Evolutionary conservation across 495 filamentous ascomycete species (phyloP).

Genomic region (Podospora pseudocomata): DNA sequence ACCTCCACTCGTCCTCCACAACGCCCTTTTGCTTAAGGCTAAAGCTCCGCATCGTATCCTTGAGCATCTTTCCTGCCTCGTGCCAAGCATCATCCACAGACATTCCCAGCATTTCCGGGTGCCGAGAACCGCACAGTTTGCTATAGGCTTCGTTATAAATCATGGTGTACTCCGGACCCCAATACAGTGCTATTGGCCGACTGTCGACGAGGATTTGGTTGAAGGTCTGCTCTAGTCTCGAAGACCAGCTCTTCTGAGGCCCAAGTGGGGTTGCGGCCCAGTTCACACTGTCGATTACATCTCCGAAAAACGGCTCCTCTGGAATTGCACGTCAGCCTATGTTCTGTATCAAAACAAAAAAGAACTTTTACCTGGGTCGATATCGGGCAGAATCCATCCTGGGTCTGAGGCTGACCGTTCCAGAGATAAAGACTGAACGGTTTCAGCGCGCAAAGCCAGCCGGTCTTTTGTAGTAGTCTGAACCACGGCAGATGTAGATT

Average conservation of each 20-base stretch:
- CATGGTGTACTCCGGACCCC: slow-evolving; percentile 42
- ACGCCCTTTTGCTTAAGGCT: slow-evolving; percentile 22
- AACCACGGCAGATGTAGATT: slow-evolving; percentile 12
- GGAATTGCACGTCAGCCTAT: background rate
- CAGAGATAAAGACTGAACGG: slow-evolving; percentile 23
- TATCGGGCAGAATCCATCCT: slow-evolving; percentile 32
- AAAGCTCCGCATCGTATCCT: slow-evolving; percentile 29
- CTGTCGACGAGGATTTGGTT: slow-evolving; percentile 62
- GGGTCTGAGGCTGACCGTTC: slow-evolving; percentile 28
- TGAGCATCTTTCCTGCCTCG: slow-evolving; percentile 34
- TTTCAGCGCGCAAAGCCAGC: slow-evolving; percentile 16
- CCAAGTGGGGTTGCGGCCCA: slow-evolving; percentile 60
- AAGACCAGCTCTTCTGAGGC: slow-evolving; percentile 55
- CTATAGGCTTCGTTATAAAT: slow-evolving; percentile 47
- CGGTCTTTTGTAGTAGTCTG: slow-evolving; percentile 11
- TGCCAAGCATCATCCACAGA: slow-evolving; percentile 36
- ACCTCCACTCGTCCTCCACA: slow-evolving; percentile 37
- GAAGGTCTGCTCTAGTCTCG: slow-evolving; percentile 55
- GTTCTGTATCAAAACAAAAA: background rate
- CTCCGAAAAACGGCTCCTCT: slow-evolving; percentile 35
- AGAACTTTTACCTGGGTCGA: slow-evolving; percentile 26
- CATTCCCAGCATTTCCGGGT: slow-evolving; percentile 39
- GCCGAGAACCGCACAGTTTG: slow-evolving; percentile 36
- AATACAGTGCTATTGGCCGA: slow-evolving; percentile 56
- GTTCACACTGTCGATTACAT: slow-evolving; percentile 40